A percentile compares a stretch with the other conserved stretches of the same genome.
Conservation (phyloP, 75 land plant species). For the Isoetes taiwanensis region DNA sequence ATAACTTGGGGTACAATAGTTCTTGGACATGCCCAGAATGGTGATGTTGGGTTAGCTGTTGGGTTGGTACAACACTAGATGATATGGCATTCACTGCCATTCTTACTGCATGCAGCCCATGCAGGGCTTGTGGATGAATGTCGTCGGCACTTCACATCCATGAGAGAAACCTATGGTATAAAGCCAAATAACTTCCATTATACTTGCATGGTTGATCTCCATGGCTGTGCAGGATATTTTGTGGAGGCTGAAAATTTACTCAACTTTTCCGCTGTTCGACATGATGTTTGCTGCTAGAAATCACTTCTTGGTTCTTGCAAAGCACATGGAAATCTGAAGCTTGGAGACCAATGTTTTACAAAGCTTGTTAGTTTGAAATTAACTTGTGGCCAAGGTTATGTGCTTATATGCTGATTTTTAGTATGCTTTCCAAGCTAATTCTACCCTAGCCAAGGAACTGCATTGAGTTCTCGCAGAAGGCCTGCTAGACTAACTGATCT, state of each 20-base stretch:
- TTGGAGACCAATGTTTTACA: conserved; percentile 6
- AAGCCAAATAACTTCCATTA: conserved; percentile 5
- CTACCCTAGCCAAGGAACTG: no score
- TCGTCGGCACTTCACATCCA: not conserved
- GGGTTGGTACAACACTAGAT: not conserved
- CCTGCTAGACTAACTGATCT: no score
- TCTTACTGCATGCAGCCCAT: conserved; percentile 10
- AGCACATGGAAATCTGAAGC: conserved; percentile 6
- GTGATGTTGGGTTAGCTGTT: no score
- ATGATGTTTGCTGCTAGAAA: conserved; percentile 8
- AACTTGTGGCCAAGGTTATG: no score
- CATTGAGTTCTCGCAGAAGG: no score
- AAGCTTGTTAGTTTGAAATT: no score
- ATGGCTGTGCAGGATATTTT: conserved; percentile 2
- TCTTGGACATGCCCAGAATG: no score
- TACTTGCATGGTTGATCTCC: conserved; percentile 13
- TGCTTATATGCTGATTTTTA: no score
- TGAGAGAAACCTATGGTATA: not conserved
- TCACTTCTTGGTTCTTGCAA: conserved; percentile 18
- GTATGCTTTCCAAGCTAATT: no score
- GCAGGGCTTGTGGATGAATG: not conserved
- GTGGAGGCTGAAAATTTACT: conserved; percentile 11
- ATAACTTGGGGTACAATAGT: no score
- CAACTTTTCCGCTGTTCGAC: conserved; percentile 7
- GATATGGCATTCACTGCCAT: not conserved